phyloP scores from a whole-genome alignment of 495 filamentous ascomycete species.

The Daldinia concentrica region DNA sequence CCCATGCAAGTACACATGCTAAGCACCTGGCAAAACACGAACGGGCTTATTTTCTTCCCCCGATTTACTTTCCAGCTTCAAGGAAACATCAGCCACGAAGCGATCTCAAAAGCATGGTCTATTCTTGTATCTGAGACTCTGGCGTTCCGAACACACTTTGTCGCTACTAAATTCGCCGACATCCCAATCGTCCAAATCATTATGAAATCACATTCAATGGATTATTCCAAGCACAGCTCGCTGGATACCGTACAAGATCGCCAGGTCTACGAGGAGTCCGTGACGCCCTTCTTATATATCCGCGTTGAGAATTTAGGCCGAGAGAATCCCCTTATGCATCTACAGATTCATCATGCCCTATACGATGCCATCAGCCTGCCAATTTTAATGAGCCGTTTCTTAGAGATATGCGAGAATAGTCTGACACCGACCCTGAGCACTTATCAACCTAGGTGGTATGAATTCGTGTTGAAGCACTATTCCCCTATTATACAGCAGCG shows the following conservation, averaged over 20 bases:
- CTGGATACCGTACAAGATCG: constrained; percentile 12
- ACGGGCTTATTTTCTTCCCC: constrained; percentile 68
- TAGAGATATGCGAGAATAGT: constrained; percentile 29
- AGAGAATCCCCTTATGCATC: constrained; percentile 42
- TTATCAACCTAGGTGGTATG: constrained; percentile 33
- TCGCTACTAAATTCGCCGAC: constrained; percentile 53
- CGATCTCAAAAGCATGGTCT: constrained; percentile 64
- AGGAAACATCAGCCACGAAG: constrained; percentile 47
- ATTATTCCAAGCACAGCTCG: constrained; percentile 18
- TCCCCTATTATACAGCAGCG: constrained; percentile 23
- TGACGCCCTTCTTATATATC: constrained; percentile 32
- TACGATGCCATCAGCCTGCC: constrained; percentile 79
- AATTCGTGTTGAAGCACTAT: constrained; percentile 24
- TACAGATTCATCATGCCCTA: constrained; percentile 77
- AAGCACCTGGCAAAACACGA: constrained; percentile 70
- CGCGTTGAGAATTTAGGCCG: constrained; percentile 3
- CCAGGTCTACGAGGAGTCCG: constrained; percentile 25
- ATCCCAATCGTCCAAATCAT: constrained; percentile 65
- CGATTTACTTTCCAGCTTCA: constrained; percentile 64
- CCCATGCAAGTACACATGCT: constrained; percentile 79
- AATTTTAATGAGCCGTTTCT: constrained; percentile 54
- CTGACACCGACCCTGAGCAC: background rate
- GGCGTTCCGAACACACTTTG: constrained; percentile 71
- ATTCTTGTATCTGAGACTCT: constrained; percentile 60
- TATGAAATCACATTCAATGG: constrained; percentile 36